phyloP scores from a whole-genome alignment of 495 filamentous ascomycete genomes.

The Venustampulla echinocandica region DNA sequence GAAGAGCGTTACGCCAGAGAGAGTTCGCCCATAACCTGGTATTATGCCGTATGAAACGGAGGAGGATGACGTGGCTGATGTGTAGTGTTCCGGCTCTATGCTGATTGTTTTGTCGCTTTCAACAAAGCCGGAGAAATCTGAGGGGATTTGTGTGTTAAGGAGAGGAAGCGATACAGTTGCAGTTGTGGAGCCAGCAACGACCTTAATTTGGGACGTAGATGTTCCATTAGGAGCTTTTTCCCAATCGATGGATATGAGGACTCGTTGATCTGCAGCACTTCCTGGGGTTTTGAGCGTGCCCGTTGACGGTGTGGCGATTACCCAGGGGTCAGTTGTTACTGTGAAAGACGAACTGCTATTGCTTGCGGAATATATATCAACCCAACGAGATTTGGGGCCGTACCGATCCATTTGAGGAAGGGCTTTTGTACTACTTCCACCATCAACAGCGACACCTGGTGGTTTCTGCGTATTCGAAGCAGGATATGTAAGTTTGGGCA shows the following conservation, averaged over 20 bases:
- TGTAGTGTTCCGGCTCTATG: conserved; percentile 32
- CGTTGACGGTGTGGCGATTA: conserved; percentile 44
- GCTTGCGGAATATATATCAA: conserved; percentile 59
- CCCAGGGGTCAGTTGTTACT: conserved; percentile 44
- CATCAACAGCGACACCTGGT: conserved; percentile 51
- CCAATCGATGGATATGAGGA: conserved; percentile 57
- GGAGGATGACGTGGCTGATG: conserved; percentile 7
- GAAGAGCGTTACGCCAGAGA: conserved; percentile 43
- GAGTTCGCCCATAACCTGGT: conserved; percentile 43
- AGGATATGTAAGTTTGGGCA: conserved; percentile 35
- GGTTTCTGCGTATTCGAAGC: conserved; percentile 35
- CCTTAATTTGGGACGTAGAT: conserved; percentile 37
- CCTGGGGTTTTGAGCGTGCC: conserved; percentile 39
- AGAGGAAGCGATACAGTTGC: conserved; percentile 45
- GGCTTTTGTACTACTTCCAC: conserved; percentile 41
- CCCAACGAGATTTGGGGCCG: conserved; percentile 45
- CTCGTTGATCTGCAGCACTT: conserved; percentile 38
- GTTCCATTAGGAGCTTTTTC: conserved; percentile 37
- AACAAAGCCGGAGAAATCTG: conserved; percentile 54
- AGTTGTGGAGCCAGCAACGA: neutral
- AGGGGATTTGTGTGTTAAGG: conserved; percentile 40
- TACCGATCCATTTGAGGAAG: conserved; percentile 45
- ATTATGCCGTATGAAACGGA: conserved; percentile 39
- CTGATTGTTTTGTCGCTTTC: conserved; percentile 52
- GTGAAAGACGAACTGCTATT: conserved; percentile 47